Evolutionary conservation across 495 filamentous ascomycete genomes (phyloP), one percentile per base, ranked within the genome.

Genomic region (Aspergillus biplanus): DNA sequence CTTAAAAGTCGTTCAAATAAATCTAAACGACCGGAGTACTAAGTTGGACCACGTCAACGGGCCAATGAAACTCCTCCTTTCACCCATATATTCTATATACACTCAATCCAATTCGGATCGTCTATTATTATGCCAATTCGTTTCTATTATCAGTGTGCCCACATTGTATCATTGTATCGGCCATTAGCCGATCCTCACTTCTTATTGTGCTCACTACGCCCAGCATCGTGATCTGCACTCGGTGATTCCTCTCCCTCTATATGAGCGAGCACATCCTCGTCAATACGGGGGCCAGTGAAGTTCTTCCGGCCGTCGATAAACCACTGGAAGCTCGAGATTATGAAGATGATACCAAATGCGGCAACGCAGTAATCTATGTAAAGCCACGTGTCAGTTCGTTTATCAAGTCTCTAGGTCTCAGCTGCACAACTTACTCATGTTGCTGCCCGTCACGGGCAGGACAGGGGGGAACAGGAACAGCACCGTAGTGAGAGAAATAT

Each of bases 381-480:
- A 27, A 27, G 2, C 21, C 21, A 27, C 21, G 21, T 27, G 21
- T 27, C 21, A 27, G 21, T 27, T 27, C 2, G 21, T 27, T 27
- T 27, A 27, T 27, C 21, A 27, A 27, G 2, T 27, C 21, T 27
- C 21, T 27, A 27, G 21, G 21, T 27, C 2, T 27, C 21, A 27
- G 21, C 21, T 27, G 32, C 39, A 8, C 44, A 63, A 65, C 81
- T 68, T 79, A 86, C 83, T 92, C 90, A 93, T 92, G 73, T 86
- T 92, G 62, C 79, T 85, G 7, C 82, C 86, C 0, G 85, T 88
- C 0, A 86, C 86, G 2, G 88, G 89, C 3, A 90, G 63, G 4
- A 76, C 79, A 0, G 90, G 90, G 5, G 90, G 90, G 73, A 93
- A 90, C 15, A 92, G 80, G 71, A 92, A 93, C 0, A 93, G 78